Evolutionary conservation across 805 yeast species (phyloP).

Genomic region (Alloascoidea africana): DNA sequence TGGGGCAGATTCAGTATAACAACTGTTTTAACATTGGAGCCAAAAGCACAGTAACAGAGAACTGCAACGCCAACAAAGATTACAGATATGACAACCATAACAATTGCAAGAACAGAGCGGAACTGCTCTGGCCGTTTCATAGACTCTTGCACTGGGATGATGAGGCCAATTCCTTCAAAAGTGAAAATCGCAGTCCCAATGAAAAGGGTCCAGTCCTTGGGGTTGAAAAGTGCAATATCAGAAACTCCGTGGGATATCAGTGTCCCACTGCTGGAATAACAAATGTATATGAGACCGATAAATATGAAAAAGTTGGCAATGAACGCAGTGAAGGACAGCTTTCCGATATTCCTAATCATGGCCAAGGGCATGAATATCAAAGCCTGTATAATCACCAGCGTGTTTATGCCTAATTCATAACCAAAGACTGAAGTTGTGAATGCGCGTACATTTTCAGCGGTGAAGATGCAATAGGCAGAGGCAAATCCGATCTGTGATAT

Average conservation of each 20-base stretch:
- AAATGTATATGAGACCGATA: slow-evolving; percentile 70
- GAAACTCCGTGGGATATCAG: slow-evolving; percentile 45
- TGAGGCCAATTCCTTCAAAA: slow-evolving; percentile 87
- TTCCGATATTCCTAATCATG: slow-evolving; percentile 78
- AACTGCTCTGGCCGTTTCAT: slow-evolving; percentile 77
- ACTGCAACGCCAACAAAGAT: slow-evolving; percentile 73
- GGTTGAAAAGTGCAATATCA: slow-evolving; percentile 42
- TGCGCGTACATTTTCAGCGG: slow-evolving; percentile 71
- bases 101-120: slow-evolving; percentile 47
- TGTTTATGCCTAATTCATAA: slow-evolving; percentile 22
- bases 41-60: slow-evolving; percentile 74
- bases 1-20: slow-evolving; percentile 81
- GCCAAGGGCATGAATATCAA: slow-evolving; percentile 69
- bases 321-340: slow-evolving; percentile 74
- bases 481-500: slow-evolving; percentile 92
- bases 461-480: slow-evolving; percentile 83
- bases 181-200: slow-evolving; percentile 95
- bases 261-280: slow-evolving; percentile 51
- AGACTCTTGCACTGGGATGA: slow-evolving; percentile 87
- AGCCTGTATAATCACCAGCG: slow-evolving; percentile 55
- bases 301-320: slow-evolving; percentile 79
- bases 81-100: slow-evolving; percentile 62
- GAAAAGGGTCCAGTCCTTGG: slow-evolving; percentile 72
- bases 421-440: slow-evolving; percentile 26
- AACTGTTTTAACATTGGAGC: slow-evolving; percentile 74